Conservation (phyloP, 495 filamentous ascomycete genomes). For the Xylaria palmicola region DNA sequence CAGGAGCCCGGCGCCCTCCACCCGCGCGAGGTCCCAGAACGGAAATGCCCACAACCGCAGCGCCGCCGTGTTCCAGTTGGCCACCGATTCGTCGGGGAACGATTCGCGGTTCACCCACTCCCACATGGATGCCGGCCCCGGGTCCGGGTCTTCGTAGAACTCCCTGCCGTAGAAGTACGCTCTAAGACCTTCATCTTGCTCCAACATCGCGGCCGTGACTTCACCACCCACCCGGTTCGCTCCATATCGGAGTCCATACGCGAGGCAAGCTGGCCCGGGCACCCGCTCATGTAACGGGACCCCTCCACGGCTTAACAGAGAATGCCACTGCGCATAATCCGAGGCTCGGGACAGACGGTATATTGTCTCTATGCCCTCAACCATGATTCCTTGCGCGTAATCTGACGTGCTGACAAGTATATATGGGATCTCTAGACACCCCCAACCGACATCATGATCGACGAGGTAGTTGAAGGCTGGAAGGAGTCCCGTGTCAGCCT, state of each 20-base stretch:
- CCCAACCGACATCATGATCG: background rate
- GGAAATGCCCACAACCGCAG: background rate
- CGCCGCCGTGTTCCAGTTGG: background rate
- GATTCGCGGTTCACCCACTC: background rate
- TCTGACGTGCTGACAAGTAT: background rate
- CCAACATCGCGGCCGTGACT: background rate
- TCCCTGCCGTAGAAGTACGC: background rate
- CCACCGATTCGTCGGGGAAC: background rate
- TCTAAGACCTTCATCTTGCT: background rate
- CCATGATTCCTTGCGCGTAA: background rate
- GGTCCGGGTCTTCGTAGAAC: background rate
- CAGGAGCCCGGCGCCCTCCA: too few relatives aligned
- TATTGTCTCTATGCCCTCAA: background rate
- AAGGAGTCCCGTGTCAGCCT: background rate
- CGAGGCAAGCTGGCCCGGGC: too few relatives aligned
- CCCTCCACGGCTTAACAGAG: background rate
- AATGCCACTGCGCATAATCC: background rate
- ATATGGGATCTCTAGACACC: background rate
- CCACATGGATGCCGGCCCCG: background rate
- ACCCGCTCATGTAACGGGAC: too few relatives aligned
- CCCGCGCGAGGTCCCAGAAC: background rate
- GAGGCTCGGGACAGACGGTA: background rate
- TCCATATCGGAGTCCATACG: background rate
- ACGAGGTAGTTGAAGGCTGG: constrained; percentile 6
- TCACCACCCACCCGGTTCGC: background rate